Evolutionary conservation across 108 stramenopile species (phyloP), one percentile per base, ranked within the genome.

Genomic region (Cyclostephanos invisitatus): DNA sequence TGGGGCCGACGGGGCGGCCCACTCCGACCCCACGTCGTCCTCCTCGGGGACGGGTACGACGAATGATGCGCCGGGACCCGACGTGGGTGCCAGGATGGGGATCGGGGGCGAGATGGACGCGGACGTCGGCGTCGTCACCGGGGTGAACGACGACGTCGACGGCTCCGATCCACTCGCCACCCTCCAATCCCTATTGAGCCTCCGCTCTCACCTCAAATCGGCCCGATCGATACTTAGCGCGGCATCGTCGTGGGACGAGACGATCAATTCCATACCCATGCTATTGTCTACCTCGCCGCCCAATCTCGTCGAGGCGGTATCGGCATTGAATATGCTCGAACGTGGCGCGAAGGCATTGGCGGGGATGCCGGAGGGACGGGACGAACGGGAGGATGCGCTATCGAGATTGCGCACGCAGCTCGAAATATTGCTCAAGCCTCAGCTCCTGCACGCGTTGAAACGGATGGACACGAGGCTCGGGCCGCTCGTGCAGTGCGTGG

Each of bases 221-320:
- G 87, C 89, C 21, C 82, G 89, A 24, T 75, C 86, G n/a, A 84
- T 94, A 58, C 69, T 94, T 32, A 72, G 78, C 0, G 93, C 93
- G 0, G 90, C 93, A 2, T 80, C 89, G 8, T 87, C 84, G 25
- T 94, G 89, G 90, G 90, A 91, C 77, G 83, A 84, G 42, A 90
- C 89, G 20, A 71, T 90, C 42, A 32, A 68, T 9, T 78, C 80
- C 25, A 82, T 91, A 54, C 78, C 90, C 2, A 81, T 83, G 2
- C 67, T 94, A n/a, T 64, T 89, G 46, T 36, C 73, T 1, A 29
- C 67, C 0, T 27, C 64, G 7, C 46, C 70, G 3, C 42, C 42
- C 10, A 29, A 60, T 15, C 36, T 60, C 8, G 62, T 87, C 44
- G 81, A 84, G 58, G 89, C 89, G 14, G 89, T 90, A 3, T 38